These are phyloP conservation scores for Saccharomycopsis capsularis DNA, from an alignment of 805 yeast genomes.

Conservation along the genomic window DNA sequence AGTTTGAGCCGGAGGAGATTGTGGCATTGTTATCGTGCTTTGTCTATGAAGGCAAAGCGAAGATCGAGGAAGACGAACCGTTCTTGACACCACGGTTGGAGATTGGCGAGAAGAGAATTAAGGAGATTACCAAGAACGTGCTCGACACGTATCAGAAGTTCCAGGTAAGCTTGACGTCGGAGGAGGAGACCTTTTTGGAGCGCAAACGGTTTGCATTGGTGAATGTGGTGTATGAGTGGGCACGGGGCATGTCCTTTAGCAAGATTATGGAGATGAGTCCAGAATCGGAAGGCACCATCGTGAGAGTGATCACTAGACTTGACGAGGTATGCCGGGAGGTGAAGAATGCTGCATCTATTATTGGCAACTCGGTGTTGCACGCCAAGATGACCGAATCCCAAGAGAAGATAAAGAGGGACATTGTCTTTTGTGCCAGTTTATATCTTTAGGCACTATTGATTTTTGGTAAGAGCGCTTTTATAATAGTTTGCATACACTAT, in stretches of 20 bases:
- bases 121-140: slow-evolving; percentile 60
- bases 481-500: too few relatives aligned
- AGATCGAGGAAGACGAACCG: slow-evolving; percentile 54
- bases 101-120: slow-evolving; percentile 58
- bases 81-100: slow-evolving; percentile 73
- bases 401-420: slow-evolving; percentile 91
- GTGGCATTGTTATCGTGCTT: slow-evolving; percentile 91
- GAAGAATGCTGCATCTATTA: slow-evolving; percentile 85
- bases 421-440: slow-evolving; percentile 92
- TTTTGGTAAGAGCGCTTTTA: too few relatives aligned
- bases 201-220: slow-evolving; percentile 82
- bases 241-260: slow-evolving; percentile 84
- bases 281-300: slow-evolving; percentile 95
- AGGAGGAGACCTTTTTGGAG: slow-evolving; percentile 79
- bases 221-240: slow-evolving; percentile 97
- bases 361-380: slow-evolving; percentile 88
- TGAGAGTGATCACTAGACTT: slow-evolving; percentile 70
- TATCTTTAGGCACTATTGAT: slow-evolving; percentile 47
- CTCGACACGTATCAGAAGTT: slow-evolving; percentile 54
- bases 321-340: slow-evolving; percentile 96
- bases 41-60: slow-evolving; percentile 78
- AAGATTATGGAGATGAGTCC: slow-evolving; percentile 85
- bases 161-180: slow-evolving; percentile 61
- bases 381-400: slow-evolving; percentile 88
- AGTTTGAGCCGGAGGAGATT: slow-evolving; percentile 91